Percentiles rank a stretch among this genome's conserved stretches.
These are phyloP conservation scores for Trypanosoma cruzi DNA, from an alignment of 208 protist genomes.

Conservation along the genomic window DNA sequence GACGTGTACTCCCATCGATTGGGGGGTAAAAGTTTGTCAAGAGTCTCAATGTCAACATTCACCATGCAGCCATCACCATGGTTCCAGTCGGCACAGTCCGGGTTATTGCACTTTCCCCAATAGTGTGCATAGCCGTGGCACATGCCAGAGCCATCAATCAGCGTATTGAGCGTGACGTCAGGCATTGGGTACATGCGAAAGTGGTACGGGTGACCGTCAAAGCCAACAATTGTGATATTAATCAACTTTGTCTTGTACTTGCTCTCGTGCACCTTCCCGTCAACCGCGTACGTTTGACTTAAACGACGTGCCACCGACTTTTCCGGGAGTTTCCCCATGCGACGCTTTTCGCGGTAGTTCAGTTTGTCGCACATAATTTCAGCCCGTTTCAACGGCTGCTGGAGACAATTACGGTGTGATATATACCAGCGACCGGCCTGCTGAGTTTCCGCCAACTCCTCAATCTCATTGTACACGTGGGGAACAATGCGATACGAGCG, in stretches of 20 bases:
- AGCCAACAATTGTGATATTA: conserved; percentile 85
- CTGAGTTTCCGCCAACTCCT: conserved; percentile 89
- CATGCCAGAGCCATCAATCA: conserved; percentile 92
- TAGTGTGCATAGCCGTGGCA: conserved; percentile 79
- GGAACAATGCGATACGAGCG: conserved; percentile 84
- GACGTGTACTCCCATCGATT: conserved; percentile 92
- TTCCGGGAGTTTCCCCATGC: conserved; percentile 76
- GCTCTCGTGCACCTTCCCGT: conserved; percentile 78
- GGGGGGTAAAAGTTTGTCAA: conserved; percentile 80
- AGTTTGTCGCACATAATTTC: conserved; percentile 91
- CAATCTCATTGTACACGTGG: conserved; percentile 85
- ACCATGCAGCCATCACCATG: conserved; percentile 91
- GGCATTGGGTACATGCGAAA: conserved; percentile 90
- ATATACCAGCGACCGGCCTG: conserved; percentile 77
- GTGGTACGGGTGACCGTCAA: conserved; percentile 91
- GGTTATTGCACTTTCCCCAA: conserved; percentile 92
- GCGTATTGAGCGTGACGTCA: conserved; percentile 89
- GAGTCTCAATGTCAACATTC: conserved; percentile 91
- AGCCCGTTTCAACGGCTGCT: conserved; percentile 83
- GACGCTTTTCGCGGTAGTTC: conserved; percentile 83
- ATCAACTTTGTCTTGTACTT: conserved; percentile 81
- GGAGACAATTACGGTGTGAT: conserved; percentile 81
- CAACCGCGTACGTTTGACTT: conserved; percentile 84
- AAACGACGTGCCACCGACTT: conserved; percentile 83
- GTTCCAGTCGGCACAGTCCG: conserved; percentile 87